These are phyloP conservation scores for Cystofilobasidium ferigula DNA, from an alignment of 768 basidiomycete genomes.

Conservation along the genomic window DNA sequence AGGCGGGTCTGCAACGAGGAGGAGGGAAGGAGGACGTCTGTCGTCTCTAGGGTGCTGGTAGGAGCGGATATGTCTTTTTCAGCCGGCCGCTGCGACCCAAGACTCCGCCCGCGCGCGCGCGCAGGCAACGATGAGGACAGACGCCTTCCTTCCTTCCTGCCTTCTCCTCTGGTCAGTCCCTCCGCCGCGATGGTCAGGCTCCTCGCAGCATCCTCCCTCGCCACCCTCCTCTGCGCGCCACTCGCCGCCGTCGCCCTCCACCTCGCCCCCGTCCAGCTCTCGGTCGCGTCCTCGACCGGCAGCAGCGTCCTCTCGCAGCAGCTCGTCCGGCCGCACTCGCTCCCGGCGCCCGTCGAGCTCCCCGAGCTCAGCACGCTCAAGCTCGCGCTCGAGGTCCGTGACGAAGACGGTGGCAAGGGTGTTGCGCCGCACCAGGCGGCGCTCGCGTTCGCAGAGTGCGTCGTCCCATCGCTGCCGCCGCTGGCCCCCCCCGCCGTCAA, in stretches of 20 bases:
- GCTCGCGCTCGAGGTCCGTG: slow-evolving; percentile 18
- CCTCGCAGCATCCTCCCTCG: background rate
- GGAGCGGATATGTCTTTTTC: too few species aligned
- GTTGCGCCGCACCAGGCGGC: slow-evolving; percentile 22
- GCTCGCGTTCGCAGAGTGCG: slow-evolving; percentile 25
- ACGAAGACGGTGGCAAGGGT: slow-evolving; percentile 13
- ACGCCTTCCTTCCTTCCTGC: background rate
- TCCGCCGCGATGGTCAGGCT: background rate
- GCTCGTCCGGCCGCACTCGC: background rate
- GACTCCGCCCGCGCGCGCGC: too few species aligned
- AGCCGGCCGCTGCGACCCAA: too few species aligned
- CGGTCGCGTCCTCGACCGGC: background rate
- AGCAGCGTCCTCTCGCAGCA: background rate
- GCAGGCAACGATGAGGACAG: too few species aligned
- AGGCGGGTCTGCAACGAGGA: too few species aligned
- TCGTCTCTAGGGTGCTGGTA: too few species aligned
- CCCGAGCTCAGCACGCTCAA: slow-evolving; percentile 16
- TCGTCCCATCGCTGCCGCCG: background rate
- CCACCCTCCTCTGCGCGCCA: background rate
- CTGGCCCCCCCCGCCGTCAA: background rate
- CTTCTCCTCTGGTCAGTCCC: background rate
- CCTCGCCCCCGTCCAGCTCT: background rate
- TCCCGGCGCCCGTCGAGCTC: slow-evolving; percentile 10
- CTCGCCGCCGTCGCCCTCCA: background rate
- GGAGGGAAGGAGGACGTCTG: too few species aligned